phyloP scores from a whole-genome alignment of 176 grass and related monocot genomes.

The Alopecurus myosuroides region DNA sequence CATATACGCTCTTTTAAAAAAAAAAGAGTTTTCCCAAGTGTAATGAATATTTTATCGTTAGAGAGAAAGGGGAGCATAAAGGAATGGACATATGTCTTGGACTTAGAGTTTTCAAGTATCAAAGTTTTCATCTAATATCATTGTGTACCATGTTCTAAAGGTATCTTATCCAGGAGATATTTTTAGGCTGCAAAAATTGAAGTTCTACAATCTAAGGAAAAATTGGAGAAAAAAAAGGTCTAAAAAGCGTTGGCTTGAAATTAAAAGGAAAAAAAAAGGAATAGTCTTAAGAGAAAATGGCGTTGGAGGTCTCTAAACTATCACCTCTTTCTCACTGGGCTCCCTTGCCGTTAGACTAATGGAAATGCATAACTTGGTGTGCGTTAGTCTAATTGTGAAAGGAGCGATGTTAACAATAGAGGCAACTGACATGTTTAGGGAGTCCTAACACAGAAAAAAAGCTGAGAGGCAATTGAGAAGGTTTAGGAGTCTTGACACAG shows the following conservation, averaged over 20 bases:
- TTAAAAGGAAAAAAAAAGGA: not conserved
- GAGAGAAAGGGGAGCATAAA: not conserved
- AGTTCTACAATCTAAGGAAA: not conserved
- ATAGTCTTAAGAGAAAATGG: not conserved
- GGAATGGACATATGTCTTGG: not conserved
- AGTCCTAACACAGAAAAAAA: not conserved
- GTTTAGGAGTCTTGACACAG: not conserved
- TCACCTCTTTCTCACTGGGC: not conserved
- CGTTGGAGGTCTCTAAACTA: not conserved
- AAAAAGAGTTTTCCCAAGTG: not conserved
- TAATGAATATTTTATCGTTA: not conserved
- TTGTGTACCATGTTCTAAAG: not conserved
- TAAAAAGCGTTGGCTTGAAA: not conserved
- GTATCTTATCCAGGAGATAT: not conserved
- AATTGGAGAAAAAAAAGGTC: not conserved
- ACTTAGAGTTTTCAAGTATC: slow-evolving; percentile 7
- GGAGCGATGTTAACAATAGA: not conserved
- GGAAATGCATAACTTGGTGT: not conserved
- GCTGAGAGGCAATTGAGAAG: not conserved
- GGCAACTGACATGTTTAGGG: not conserved
- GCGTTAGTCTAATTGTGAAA: not conserved
- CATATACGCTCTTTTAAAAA: not conserved
- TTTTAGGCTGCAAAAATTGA: not conserved
- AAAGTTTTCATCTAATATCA: not conserved
- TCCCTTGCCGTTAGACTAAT: not conserved